A percentile compares a stretch with the other conserved stretches of the same genome.
phyloP scores from a whole-genome alignment of 1,284 basidiomycete species.

The Abortiporus biennis region DNA sequence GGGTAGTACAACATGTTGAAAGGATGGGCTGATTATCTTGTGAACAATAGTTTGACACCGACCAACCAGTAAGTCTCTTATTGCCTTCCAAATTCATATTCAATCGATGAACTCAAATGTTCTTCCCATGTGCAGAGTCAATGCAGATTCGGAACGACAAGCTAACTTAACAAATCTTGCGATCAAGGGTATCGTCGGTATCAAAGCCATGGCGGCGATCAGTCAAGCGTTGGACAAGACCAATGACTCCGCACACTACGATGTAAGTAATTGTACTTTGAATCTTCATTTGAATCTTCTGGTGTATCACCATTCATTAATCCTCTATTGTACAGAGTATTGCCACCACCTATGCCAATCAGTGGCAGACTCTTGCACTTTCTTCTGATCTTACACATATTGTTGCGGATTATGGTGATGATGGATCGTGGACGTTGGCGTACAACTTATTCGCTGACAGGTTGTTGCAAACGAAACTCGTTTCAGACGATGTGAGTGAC shows the following conservation, averaged over 20 bases:
- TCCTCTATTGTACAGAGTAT: not conserved
- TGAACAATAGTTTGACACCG: constrained; percentile 18
- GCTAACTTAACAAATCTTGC: constrained; percentile 77
- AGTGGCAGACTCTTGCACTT: constrained; percentile 24
- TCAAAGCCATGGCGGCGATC: constrained; percentile 63
- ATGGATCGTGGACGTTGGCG: constrained; percentile 46
- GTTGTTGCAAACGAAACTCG: constrained; percentile 29
- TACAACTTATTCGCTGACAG: constrained; percentile 66
- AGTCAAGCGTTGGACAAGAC: not conserved
- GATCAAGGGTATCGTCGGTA: constrained; percentile 73
- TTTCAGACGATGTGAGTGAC: constrained; percentile 15
- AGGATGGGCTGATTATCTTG: constrained; percentile 64
- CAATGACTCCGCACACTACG: constrained; percentile 15
- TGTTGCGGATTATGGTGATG: constrained; percentile 34
- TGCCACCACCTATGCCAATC: not conserved
- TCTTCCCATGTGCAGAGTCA: not conserved
- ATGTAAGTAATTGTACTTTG: too few relatives aligned
- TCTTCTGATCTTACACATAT: constrained; percentile 31
- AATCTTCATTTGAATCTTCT: too few relatives aligned
- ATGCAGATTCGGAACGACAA: constrained; percentile 35
- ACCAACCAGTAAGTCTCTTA: not conserved
- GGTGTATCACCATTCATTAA: not conserved
- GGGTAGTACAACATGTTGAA: constrained; percentile 36
- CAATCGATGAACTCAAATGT: too few relatives aligned
- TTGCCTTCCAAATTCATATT: not conserved